Evolutionary conservation across 139 green algal genomes (phyloP).

Genomic region (Gonium pectorale): DNA sequence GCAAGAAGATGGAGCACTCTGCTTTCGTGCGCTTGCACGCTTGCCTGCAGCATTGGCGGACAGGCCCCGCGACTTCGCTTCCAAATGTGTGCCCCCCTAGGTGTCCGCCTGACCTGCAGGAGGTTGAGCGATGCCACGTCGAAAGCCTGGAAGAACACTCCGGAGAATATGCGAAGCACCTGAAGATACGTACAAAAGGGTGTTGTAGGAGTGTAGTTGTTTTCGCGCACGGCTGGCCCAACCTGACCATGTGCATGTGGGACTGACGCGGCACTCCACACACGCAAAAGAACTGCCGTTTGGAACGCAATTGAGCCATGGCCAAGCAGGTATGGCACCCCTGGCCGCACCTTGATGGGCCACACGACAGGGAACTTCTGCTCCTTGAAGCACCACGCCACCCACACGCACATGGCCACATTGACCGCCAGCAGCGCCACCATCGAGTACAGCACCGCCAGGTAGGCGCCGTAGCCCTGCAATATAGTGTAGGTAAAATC

Average conservation of each 20-base stretch:
- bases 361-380: constrained; percentile 38
- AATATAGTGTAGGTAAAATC: too few relatives aligned
- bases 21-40: too few relatives aligned
- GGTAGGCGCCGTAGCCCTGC: constrained; percentile 31
- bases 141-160: constrained; percentile 35
- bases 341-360: constrained; percentile 11
- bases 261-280: too few relatives aligned
- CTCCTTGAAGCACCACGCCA: constrained; percentile 43
- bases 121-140: constrained; percentile 47
- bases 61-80: too few relatives aligned
- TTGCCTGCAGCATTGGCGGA: too few relatives aligned
- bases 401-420: constrained; percentile 38
- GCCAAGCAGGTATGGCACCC: too few relatives aligned
- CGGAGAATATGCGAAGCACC: neutral
- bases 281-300: too few relatives aligned
- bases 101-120: constrained; percentile 23
- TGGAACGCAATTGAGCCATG: too few relatives aligned
- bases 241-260: too few relatives aligned
- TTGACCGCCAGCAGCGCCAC: constrained; percentile 7
- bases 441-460: constrained; percentile 42
- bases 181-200: neutral
- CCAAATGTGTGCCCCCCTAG: too few relatives aligned
- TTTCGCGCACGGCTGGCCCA: too few relatives aligned
- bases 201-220: neutral
- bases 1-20: too few relatives aligned